These are phyloP conservation scores for Naegleria lovaniensis DNA, from an alignment of 208 protist species.

Conservation along the genomic window DNA sequence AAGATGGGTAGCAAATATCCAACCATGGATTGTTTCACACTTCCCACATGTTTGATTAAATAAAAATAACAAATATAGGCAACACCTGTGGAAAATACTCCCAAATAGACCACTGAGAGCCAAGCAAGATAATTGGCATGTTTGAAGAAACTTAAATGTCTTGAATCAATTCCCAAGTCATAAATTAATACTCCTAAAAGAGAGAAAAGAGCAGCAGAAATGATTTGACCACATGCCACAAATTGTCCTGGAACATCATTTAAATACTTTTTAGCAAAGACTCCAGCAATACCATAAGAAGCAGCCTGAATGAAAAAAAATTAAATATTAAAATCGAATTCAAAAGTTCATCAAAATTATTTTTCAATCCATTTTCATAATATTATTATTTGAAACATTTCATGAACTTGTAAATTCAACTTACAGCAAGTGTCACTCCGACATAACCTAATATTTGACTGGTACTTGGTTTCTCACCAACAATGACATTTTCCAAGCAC, in stretches of 20 bases:
- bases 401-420: too few species aligned
- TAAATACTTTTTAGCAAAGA: conserved; percentile 23
- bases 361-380: too few species aligned
- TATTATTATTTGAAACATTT: too few species aligned
- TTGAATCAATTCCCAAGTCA: neutral
- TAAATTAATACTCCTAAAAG: neutral
- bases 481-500: conserved; percentile 13
- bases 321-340: too few species aligned
- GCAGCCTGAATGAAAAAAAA: neutral
- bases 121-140: conserved; percentile 7
- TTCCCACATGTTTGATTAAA: neutral
- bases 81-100: conserved; percentile 15
- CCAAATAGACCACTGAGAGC: conserved; percentile 8
- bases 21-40: conserved; percentile 15
- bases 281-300: conserved; percentile 8
- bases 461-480: neutral
- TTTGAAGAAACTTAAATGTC: conserved; percentile 6
- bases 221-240: conserved; percentile 9
- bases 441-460: neutral
- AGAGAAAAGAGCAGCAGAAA: neutral
- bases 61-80: conserved; percentile 30
- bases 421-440: neutral
- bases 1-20: conserved; percentile 29
- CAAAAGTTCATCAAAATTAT: too few species aligned
- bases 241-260: conserved; percentile 11